Evolutionary conservation across 495 filamentous ascomycete genomes (phyloP), one percentile per base, ranked within the genome.

Genomic region (Hypoxylon fragiforme): DNA sequence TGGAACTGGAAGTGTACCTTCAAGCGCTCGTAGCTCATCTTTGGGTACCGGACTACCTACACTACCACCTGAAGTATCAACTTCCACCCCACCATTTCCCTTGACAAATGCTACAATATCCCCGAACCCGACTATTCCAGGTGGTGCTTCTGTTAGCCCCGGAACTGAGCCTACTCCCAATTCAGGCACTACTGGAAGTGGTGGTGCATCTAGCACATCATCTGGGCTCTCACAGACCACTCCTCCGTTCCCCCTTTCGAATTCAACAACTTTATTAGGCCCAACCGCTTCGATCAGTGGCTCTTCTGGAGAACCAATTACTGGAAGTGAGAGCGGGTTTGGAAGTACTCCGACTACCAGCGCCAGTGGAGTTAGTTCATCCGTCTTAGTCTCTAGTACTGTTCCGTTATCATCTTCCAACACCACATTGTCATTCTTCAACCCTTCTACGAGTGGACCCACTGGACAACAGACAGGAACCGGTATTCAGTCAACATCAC

Each of bases 41-140:
- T 65, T 68, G 7, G 22, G 42, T 6, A 58, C 47, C 5, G 42
- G 30, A 6, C 4, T 15, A 3, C 3, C 11, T 26, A 54, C 50
- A 21, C 15, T 9, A n/a, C 15, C 48, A 19, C 39, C 48, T 9
- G 42, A 37, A 14, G n/a, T 30, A n/a, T 44, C 32, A 3, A 12
- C 31, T 19, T 32, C 49, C 8, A 13, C 19, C n/a, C 55, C 53
- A 13, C 54, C 65, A 6, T 68, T 63, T 30, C 59, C 69, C 12
- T 38, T 56, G 15, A 58, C 55, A 1, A 71, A 70, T 52, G 60
- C 35, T 7, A 68, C 54, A 24, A 26, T 18, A 14, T 19, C 36
- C 12, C 21, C 51, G 21, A 62, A 53, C 2, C 52, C 65, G 20
- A 67, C 64, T 38, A 56, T 37, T 7, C 20, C 44, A 18, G 21